A percentile compares a stretch with the other conserved stretches of the same genome.
These are phyloP conservation scores for Gentiana macrophylla DNA, from an alignment of 257 asterid genomes.

Conservation along the genomic window DNA sequence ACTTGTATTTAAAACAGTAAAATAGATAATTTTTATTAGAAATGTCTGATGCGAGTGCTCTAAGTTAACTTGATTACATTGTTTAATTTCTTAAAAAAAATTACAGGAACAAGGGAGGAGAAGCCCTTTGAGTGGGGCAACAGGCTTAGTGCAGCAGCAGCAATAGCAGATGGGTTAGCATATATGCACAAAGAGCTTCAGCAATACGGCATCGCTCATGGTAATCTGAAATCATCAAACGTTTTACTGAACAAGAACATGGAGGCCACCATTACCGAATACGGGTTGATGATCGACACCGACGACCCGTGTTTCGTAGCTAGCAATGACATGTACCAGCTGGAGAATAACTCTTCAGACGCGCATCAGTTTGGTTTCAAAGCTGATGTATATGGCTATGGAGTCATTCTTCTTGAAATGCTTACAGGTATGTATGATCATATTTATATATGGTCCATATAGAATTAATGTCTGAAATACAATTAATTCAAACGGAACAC, in stretches of 20 bases:
- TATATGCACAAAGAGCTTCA: constrained; percentile 56
- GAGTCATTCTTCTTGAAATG: constrained; percentile 61
- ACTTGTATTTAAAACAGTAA: too few species aligned
- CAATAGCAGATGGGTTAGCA: constrained; percentile 44
- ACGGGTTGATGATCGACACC: constrained; percentile 38
- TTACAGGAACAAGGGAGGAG: constrained; percentile 25
- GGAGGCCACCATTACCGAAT: constrained; percentile 61
- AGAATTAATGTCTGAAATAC: too few species aligned
- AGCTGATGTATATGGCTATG: constrained; percentile 42
- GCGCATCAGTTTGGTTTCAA: constrained; percentile 21
- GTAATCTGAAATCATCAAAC: constrained; percentile 76
- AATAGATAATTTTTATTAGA: neutral
- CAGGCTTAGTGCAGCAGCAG: constrained; percentile 38
- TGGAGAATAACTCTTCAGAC: constrained; percentile 13
- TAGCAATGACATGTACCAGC: constrained; percentile 11
- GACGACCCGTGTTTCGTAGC: constrained; percentile 13
- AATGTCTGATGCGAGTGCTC: too few species aligned
- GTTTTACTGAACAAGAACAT: constrained; percentile 37
- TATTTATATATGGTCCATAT: too few species aligned
- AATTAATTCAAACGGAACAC: too few species aligned
- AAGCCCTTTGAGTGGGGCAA: constrained; percentile 45
- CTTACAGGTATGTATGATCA: constrained; percentile 21
- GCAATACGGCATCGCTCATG: constrained; percentile 46
- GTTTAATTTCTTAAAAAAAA: neutral
- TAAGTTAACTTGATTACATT: neutral